Evolutionary conservation across 495 filamentous ascomycete genomes (phyloP).

Genomic region (Podospora pseudoanserina): DNA sequence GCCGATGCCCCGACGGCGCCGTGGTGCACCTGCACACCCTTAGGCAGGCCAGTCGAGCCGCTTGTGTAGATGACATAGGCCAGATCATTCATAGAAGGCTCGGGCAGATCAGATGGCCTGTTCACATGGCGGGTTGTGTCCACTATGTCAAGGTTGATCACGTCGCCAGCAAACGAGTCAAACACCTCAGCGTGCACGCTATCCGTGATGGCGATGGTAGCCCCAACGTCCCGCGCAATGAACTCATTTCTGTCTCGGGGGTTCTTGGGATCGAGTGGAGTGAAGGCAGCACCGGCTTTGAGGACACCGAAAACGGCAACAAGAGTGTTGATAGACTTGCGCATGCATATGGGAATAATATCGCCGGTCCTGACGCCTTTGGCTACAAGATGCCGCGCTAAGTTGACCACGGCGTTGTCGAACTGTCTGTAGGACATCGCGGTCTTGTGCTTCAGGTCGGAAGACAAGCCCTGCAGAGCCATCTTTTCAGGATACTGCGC

Average conservation of each 20-base stretch:
- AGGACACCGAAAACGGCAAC: neutral
- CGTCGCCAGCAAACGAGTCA: no score
- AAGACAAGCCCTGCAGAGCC: no score
- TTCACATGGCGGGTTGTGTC: no score
- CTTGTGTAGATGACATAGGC: slow-evolving; percentile 71
- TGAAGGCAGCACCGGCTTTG: neutral
- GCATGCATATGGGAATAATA: neutral
- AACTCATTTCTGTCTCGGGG: no score
- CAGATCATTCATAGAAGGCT: no score
- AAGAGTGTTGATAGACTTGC: neutral
- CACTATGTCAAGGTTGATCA: no score
- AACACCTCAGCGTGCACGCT: no score
- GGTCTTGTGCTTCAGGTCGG: no score
- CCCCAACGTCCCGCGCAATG: no score
- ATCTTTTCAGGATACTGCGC: no score
- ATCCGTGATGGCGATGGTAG: neutral
- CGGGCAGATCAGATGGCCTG: no score
- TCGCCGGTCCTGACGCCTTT: neutral
- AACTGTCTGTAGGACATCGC: neutral
- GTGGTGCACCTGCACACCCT: slow-evolving; percentile 63
- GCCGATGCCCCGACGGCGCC: slow-evolving; percentile 28
- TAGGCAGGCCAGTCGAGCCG: slow-evolving; percentile 64
- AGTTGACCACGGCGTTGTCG: no score
- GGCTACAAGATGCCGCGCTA: neutral
- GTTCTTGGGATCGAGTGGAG: neutral